Conservation (phyloP, 441 rosid species). For the Jatropha multifida region DNA sequence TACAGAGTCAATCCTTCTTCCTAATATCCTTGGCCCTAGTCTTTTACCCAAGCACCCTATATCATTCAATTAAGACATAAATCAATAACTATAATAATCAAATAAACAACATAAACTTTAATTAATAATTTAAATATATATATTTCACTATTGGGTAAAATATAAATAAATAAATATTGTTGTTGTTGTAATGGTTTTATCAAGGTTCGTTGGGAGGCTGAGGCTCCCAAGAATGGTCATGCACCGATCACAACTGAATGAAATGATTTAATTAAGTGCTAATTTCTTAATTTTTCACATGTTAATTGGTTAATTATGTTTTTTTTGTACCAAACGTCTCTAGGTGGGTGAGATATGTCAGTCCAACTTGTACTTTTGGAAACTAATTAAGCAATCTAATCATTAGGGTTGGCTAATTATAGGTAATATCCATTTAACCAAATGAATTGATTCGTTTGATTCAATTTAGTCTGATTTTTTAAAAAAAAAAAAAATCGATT, state of each 20-base stretch:
- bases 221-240: background rate
- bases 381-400: conserved; percentile 18
- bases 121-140: background rate
- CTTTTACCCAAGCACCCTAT: conserved; percentile 89
- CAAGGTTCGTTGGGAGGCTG: conserved; percentile 8
- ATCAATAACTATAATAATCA: background rate
- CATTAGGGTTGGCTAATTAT: background rate
- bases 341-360: conserved; percentile 18
- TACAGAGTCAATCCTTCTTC: conserved; percentile 69
- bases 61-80: conserved; percentile 8
- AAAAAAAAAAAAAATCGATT: too few relatives aligned
- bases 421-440: too few relatives aligned
- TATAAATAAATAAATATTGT: background rate
- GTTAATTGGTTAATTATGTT: background rate
- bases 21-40: conserved; percentile 68
- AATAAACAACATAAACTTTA: background rate
- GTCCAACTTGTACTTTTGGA: conserved; percentile 1
- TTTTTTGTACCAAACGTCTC: background rate
- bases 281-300: background rate
- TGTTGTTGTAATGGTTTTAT: background rate
- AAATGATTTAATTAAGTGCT: background rate
- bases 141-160: background rate
- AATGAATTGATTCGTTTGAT: too few relatives aligned
- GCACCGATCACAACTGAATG: conserved; percentile 2
- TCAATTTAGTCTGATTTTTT: too few relatives aligned